Evolutionary conservation across 148 eudicot genomes (phyloP).

Genomic region (Salicornia ramosissima): DNA sequence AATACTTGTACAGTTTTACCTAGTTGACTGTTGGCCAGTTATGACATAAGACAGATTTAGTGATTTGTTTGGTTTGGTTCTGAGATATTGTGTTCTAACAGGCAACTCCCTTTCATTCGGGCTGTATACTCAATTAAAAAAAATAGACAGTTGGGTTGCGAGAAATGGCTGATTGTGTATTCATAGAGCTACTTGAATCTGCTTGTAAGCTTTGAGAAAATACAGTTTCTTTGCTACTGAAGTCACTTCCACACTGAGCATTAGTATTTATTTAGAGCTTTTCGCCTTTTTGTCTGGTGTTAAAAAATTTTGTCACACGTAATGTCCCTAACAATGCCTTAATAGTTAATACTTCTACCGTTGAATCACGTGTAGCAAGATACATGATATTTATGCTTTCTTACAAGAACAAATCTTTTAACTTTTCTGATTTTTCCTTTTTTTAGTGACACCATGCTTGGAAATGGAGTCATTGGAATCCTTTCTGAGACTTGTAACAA

Average conservation of each 20-base stretch:
- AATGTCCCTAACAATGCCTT: background rate
- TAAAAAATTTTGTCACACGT: background rate
- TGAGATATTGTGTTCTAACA: background rate
- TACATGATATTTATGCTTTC: background rate
- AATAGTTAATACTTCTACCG: background rate
- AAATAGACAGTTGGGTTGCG: background rate
- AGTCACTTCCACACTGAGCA: background rate
- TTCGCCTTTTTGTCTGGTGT: background rate
- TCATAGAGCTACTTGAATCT: background rate
- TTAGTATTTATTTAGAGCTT: background rate
- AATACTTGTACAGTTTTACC: background rate
- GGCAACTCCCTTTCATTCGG: background rate
- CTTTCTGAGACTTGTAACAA: constrained; percentile 84
- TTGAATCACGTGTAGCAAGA: background rate
- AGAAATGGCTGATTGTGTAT: background rate
- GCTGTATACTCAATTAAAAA: background rate
- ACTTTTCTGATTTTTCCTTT: background rate
- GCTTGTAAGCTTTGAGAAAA: background rate
- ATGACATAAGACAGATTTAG: background rate
- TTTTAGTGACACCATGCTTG: constrained; percentile 47
- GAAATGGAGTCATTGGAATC: constrained; percentile 90
- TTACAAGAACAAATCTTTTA: background rate
- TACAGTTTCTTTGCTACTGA: background rate
- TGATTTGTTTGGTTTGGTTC: background rate
- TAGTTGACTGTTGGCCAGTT: background rate